Evolutionary conservation across 306 rosid genomes (phyloP).

Genomic region (Lathyrus tuberosus): DNA sequence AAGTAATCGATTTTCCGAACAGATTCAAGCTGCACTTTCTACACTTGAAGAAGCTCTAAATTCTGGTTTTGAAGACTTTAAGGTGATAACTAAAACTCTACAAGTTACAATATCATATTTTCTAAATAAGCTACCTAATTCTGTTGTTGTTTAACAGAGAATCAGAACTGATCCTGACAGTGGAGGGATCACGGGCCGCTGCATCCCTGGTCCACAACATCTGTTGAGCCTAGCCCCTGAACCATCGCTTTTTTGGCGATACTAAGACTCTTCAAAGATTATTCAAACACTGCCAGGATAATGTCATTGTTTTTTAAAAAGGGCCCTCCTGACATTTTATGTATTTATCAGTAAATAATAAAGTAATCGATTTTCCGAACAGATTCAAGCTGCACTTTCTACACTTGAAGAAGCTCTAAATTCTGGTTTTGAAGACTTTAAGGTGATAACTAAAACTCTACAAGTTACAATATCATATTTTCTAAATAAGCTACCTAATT

Average conservation of each 20-base stretch:
- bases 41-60: slow-evolving; percentile 90
- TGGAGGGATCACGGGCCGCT: no score
- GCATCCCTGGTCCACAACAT: no score
- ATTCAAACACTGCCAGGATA: no score
- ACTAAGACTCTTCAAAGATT: no score
- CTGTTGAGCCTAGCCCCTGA: no score
- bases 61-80: slow-evolving; percentile 91
- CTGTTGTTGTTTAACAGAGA: slow-evolving; percentile 63
- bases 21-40: slow-evolving; percentile 90
- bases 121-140: slow-evolving; percentile 32
- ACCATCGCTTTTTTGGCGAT: no score
- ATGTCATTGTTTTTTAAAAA: no score
- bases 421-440: slow-evolving; percentile 91
- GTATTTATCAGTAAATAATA: no score
- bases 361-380: slow-evolving; percentile 28
- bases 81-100: slow-evolving; percentile 54
- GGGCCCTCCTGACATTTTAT: no score
- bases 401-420: slow-evolving; percentile 90
- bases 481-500: slow-evolving; percentile 32
- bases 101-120: slow-evolving; percentile 1
- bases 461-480: slow-evolving; percentile 1
- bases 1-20: slow-evolving; percentile 28
- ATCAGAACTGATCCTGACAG: slow-evolving; percentile 90
- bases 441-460: slow-evolving; percentile 54
- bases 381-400: slow-evolving; percentile 90